Percentiles rank a stretch among this genome's conserved stretches.
phyloP scores from a whole-genome alignment of 371 early-diverging fungal genomes.

The Catenaria anguillulae region DNA sequence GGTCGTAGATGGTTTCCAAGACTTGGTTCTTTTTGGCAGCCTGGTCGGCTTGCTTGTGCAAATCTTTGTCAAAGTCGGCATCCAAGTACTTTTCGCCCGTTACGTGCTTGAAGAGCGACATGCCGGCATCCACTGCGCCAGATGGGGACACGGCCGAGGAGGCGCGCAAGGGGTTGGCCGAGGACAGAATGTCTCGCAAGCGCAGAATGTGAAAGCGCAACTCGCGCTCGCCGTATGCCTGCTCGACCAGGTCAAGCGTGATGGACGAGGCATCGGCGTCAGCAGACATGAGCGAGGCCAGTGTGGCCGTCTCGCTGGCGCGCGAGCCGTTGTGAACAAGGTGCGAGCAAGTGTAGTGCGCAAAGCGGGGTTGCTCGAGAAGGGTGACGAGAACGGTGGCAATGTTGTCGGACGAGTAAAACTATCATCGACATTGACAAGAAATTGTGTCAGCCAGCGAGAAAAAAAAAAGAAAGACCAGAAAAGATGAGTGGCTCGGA shows the following conservation, averaged over 20 bases:
- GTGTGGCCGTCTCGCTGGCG: not conserved
- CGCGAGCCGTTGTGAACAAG: not conserved
- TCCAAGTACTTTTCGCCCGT: conserved; percentile 3
- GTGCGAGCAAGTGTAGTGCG: not conserved
- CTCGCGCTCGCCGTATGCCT: conserved; percentile 5
- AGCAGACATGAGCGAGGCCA: not conserved
- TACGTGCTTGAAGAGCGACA: conserved; percentile 2
- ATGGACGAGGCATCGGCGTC: not conserved
- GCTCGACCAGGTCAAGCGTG: not conserved
- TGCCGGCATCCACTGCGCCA: conserved; percentile 3
- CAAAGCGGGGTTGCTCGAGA: not conserved
- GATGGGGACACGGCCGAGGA: not conserved
- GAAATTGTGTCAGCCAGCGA: no score
- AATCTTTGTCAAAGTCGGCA: not conserved
- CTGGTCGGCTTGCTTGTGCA: not conserved
- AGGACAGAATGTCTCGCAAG: conserved; percentile 3
- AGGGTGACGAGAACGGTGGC: not conserved
- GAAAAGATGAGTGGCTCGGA: no score
- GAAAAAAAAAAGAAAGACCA: no score
- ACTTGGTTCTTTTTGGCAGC: conserved; percentile 1
- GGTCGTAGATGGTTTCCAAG: not conserved
- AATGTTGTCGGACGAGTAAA: no score
- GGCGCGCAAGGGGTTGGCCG: not conserved
- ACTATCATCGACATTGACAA: no score
- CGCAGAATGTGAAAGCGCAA: conserved; percentile 7